A percentile compares a stretch with the other conserved stretches of the same genome.
Evolutionary conservation across 768 basidiomycete genomes (phyloP).

Genomic region (Leccinum subgranulosum): DNA sequence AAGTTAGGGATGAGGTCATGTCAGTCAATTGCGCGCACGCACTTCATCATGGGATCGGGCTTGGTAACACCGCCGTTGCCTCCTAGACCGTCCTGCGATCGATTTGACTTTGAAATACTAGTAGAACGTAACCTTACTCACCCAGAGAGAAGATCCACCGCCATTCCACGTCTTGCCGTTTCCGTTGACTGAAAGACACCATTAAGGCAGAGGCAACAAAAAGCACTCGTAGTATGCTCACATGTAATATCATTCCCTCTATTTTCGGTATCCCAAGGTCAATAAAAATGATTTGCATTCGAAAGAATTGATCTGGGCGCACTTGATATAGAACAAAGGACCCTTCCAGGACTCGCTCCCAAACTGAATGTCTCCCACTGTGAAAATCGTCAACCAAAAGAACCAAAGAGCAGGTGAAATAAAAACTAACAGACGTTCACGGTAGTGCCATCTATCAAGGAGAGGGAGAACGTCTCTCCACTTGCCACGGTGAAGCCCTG

Average conservation of each 20-base stretch:
- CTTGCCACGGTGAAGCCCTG: slow-evolving; percentile 55
- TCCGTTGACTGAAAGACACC: slow-evolving; percentile 33
- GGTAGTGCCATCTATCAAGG: slow-evolving; percentile 45
- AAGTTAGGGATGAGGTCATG: not conserved
- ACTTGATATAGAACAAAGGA: slow-evolving; percentile 53
- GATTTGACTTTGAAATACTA: not conserved
- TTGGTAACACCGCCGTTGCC: slow-evolving; percentile 12
- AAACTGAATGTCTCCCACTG: slow-evolving; percentile 59
- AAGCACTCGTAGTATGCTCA: slow-evolving; percentile 23
- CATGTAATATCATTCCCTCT: slow-evolving; percentile 51
- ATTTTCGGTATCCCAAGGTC: not conserved
- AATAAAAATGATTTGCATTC: not conserved
- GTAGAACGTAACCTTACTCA: slow-evolving; percentile 2
- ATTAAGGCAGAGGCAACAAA: not conserved
- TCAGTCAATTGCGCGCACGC: not conserved
- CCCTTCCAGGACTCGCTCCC: slow-evolving; percentile 51
- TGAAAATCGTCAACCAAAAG: not conserved
- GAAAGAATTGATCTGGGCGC: slow-evolving; percentile 5
- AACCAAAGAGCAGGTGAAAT: not conserved
- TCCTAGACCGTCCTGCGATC: slow-evolving; percentile 27
- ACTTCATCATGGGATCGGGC: slow-evolving; percentile 42
- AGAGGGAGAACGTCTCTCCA: slow-evolving; percentile 47
- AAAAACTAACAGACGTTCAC: slow-evolving; percentile 52
- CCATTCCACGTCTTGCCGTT: slow-evolving; percentile 42
- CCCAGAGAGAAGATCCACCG: slow-evolving; percentile 44